Percentiles rank a stretch among this genome's conserved stretches.
These are phyloP conservation scores for Meripilus lineatus DNA, from an alignment of 1,284 basidiomycete species.

Conservation along the genomic window DNA sequence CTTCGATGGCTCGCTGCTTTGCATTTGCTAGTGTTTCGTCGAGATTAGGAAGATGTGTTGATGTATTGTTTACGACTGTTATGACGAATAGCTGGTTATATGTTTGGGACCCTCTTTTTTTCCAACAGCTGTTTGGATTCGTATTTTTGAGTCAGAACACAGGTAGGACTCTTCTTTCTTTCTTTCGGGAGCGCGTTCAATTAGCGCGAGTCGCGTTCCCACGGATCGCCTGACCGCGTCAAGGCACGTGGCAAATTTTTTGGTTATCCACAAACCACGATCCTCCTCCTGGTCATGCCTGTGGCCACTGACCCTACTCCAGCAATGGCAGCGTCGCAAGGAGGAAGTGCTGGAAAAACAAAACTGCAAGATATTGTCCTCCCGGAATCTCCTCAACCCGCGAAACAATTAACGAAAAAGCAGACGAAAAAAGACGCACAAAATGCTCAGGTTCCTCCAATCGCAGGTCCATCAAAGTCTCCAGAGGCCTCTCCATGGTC, in stretches of 20 bases:
- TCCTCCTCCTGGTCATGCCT: conserved; percentile 21
- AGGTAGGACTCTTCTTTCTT: no score
- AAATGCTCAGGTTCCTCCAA: conserved; percentile 15
- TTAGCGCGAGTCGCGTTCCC: no score
- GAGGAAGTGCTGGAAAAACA: conserved; percentile 11
- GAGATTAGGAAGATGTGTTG: no score
- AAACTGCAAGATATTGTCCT: conserved; percentile 14
- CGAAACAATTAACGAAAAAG: conserved; percentile 19
- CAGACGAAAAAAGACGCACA: conserved; percentile 19
- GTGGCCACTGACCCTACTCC: conserved; percentile 26
- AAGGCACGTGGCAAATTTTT: conserved; percentile 28
- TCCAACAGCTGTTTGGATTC: no score
- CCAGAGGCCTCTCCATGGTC: conserved; percentile 46
- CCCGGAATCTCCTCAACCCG: conserved; percentile 13
- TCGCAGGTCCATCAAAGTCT: conserved; percentile 16
- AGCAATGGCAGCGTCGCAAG: conserved; percentile 21
- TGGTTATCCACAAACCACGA: conserved; percentile 8
- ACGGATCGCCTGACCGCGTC: no score
- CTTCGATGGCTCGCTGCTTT: no score
- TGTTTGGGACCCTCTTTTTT: no score
- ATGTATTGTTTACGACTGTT: no score
- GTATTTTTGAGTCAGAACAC: no score
- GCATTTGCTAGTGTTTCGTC: no score
- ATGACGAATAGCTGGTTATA: no score
- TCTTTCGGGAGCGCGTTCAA: background rate